Conservation (phyloP, 768 basidiomycete genomes). For the Suillus americanus region DNA sequence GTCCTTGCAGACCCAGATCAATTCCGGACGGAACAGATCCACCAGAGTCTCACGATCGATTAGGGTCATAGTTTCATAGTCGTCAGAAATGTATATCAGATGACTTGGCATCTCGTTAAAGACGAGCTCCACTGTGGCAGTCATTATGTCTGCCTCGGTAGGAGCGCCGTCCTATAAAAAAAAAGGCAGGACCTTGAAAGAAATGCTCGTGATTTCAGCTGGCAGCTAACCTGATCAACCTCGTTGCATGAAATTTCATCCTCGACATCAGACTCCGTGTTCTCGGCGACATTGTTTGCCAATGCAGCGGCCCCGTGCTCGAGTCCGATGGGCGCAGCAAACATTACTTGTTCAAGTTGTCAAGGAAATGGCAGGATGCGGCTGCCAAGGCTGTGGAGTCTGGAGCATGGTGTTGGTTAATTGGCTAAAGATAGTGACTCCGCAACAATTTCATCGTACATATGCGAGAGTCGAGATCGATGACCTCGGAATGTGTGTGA, state of each 20-base stretch:
- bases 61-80: not conserved
- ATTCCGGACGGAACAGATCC: not conserved
- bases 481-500: not conserved
- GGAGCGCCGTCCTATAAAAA: not conserved
- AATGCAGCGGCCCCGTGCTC: too few species aligned
- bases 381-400: too few species aligned
- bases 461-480: too few species aligned
- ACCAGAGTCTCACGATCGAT: not conserved
- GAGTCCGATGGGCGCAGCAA: not conserved
- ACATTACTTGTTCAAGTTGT: not conserved
- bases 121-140: not conserved
- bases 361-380: not conserved
- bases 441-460: not conserved
- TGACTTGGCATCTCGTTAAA: conserved; percentile 9
- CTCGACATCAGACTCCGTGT: not conserved
- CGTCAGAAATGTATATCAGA: conserved; percentile 2
- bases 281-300: not conserved
- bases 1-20: not conserved
- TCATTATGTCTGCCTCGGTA: not conserved
- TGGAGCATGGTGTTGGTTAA: not conserved
- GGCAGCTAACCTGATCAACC: not conserved
- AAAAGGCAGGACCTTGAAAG: not conserved
- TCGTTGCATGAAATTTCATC: not conserved
- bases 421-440: not conserved
- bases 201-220: not conserved